Percentiles rank a stretch among this genome's conserved stretches.
phyloP scores from a whole-genome alignment of 495 filamentous ascomycete species.

The Talaromyces ruber region DNA sequence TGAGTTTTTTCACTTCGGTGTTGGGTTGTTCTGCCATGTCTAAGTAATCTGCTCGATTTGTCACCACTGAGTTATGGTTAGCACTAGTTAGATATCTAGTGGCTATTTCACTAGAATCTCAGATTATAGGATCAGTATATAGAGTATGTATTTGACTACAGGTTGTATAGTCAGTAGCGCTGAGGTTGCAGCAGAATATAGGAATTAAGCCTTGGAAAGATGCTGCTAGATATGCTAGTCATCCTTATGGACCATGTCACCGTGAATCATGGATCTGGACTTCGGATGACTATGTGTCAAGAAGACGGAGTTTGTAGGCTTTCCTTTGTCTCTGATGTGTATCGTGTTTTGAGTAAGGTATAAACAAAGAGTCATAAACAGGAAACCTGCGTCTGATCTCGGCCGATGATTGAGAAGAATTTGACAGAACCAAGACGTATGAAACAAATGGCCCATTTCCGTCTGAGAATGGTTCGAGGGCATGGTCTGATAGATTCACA shows the following conservation, averaged over 20 bases:
- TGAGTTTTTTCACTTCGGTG: neutral
- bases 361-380: neutral
- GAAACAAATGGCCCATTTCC: neutral
- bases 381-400: neutral
- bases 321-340: neutral
- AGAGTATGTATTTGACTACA: neutral
- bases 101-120: neutral
- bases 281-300: neutral
- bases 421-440: neutral
- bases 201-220: neutral
- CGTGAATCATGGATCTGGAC: neutral
- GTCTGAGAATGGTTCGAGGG: neutral
- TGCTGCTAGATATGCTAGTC: neutral
- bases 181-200: neutral
- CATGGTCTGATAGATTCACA: neutral
- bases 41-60: neutral
- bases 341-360: neutral
- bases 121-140: neutral
- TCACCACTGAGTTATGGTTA: neutral
- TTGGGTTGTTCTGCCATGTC: neutral
- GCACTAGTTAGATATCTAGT: neutral
- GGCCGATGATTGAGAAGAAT: neutral
- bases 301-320: neutral
- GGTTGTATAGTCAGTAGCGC: neutral
- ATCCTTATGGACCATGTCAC: neutral